Conservation (phyloP, 768 basidiomycete species). For the Trametes gibbosa region DNA sequence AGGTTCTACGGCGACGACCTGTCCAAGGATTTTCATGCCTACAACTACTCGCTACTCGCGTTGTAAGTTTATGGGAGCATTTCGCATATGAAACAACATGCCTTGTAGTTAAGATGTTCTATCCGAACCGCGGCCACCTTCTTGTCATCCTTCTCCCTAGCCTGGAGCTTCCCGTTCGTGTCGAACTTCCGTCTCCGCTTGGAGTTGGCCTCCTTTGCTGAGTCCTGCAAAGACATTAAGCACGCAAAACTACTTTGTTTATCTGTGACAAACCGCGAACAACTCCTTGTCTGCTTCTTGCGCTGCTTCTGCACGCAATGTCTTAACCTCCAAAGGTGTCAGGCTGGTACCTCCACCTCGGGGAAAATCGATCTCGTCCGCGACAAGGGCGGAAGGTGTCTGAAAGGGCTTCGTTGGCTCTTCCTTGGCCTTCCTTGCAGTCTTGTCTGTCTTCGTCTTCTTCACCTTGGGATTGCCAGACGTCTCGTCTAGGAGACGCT, state of each 20-base stretch:
- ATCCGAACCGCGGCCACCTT: slow-evolving; percentile 66
- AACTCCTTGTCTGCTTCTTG: slow-evolving; percentile 83
- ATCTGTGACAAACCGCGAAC: slow-evolving; percentile 50
- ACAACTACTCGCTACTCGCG: slow-evolving; percentile 54
- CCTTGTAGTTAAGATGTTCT: slow-evolving; percentile 94
- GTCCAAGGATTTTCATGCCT: slow-evolving; percentile 88
- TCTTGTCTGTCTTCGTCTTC: slow-evolving; percentile 51
- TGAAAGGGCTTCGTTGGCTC: slow-evolving; percentile 30
- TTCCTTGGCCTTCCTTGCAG: slow-evolving; percentile 28
- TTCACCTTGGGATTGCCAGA: slow-evolving; percentile 51
- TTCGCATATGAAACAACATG: slow-evolving; percentile 25
- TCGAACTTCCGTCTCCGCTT: slow-evolving; percentile 50
- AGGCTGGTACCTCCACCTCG: slow-evolving; percentile 89
- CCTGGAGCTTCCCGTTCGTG: slow-evolving; percentile 29
- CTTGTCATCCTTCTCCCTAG: slow-evolving; percentile 31
- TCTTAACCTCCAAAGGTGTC: slow-evolving; percentile 87
- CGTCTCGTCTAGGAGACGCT: slow-evolving; percentile 59
- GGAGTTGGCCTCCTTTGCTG: slow-evolving; percentile 40
- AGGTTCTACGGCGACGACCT: slow-evolving; percentile 82
- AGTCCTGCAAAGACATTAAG: slow-evolving; percentile 27
- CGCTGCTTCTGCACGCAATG: slow-evolving; percentile 77
- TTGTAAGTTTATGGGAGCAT: neutral
- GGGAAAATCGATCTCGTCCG: slow-evolving; percentile 89
- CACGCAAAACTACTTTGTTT: neutral
- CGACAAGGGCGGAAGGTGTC: slow-evolving; percentile 37